These are phyloP conservation scores for Thermothielavioides terrestris DNA, from an alignment of 495 filamentous ascomycete species.

Conservation along the genomic window DNA sequence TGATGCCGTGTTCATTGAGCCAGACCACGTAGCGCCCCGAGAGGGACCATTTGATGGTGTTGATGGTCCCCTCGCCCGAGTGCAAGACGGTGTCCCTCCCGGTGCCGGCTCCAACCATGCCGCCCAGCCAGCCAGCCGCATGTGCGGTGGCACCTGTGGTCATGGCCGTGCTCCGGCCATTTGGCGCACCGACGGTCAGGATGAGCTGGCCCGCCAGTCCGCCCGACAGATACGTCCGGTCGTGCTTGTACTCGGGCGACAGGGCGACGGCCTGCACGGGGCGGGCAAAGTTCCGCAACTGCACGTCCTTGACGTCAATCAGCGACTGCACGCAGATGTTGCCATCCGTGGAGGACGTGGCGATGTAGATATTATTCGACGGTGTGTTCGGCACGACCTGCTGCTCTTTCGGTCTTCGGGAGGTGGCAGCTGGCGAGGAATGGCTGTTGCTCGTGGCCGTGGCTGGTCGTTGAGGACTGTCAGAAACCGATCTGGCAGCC, in stretches of 20 bases:
- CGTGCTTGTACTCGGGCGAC: constrained; percentile 85
- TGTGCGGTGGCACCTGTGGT: constrained; percentile 71
- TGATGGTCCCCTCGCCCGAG: constrained; percentile 85
- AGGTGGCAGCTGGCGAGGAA: constrained; percentile 43
- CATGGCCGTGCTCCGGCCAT: constrained; percentile 70
- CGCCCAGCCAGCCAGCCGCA: constrained; percentile 79
- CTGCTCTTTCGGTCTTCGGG: constrained; percentile 39
- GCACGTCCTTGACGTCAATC: constrained; percentile 64
- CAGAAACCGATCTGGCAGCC: constrained; percentile 38
- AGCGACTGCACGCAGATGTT: constrained; percentile 85
- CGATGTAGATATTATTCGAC: constrained; percentile 84
- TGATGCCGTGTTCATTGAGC: constrained; percentile 93
- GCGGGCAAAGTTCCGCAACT: constrained; percentile 83
- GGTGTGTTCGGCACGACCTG: constrained; percentile 54
- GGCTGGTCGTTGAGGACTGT: constrained; percentile 27
- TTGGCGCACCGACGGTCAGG: constrained; percentile 71
- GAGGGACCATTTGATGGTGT: constrained; percentile 83
- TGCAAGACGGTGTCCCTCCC: constrained; percentile 87
- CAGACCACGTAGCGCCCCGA: constrained; percentile 87
- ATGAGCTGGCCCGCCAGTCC: constrained; percentile 84
- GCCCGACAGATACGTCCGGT: constrained; percentile 80
- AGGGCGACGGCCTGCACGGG: constrained; percentile 84
- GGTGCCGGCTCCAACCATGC: constrained; percentile 66
- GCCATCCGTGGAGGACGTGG: constrained; percentile 88
- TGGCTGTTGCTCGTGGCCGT: constrained; percentile 41